Evolutionary conservation across 2,329 filamentous ascomycete genomes (phyloP).

Genomic region (Helotiales sp.): DNA sequence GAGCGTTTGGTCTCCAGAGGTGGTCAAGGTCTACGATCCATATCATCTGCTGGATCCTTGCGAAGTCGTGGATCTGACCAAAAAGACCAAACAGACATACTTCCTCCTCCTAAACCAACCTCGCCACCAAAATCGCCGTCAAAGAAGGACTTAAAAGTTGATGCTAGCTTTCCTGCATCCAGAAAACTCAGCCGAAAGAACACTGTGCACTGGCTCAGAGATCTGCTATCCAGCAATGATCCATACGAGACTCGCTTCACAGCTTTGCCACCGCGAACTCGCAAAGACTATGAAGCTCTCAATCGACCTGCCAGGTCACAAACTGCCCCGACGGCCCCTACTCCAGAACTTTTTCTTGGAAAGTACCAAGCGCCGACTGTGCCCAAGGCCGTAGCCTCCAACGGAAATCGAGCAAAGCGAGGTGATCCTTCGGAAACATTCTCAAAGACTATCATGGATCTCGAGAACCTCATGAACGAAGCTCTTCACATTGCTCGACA

Average conservation of each 20-base stretch:
- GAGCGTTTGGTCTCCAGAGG: slow-evolving; percentile 8
- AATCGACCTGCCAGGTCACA: slow-evolving; percentile 15
- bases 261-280: slow-evolving; percentile 28
- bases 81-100: slow-evolving; percentile 3
- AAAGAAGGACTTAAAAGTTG: neutral
- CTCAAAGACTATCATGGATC: slow-evolving; percentile 36
- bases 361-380: slow-evolving; percentile 9
- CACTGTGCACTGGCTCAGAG: slow-evolving; percentile 32
- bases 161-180: neutral
- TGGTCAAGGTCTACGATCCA: slow-evolving; percentile 14
- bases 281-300: slow-evolving; percentile 8
- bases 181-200: slow-evolving; percentile 19
- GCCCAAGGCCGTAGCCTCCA: neutral
- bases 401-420: slow-evolving; percentile 9
- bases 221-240: slow-evolving; percentile 27
- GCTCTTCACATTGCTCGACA: slow-evolving; percentile 38
- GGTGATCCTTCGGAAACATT: slow-evolving; percentile 31
- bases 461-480: slow-evolving; percentile 38
- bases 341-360: slow-evolving; percentile 19
- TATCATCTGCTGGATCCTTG: slow-evolving; percentile 19
- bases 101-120: neutral
- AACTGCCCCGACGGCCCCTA: slow-evolving; percentile 11
- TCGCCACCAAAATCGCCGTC: slow-evolving; percentile 1
- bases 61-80: slow-evolving; percentile 4
- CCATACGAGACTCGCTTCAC: slow-evolving; percentile 32